These are phyloP conservation scores for Solanum dulcamara DNA, from an alignment of 257 asterid genomes.

Conservation along the genomic window DNA sequence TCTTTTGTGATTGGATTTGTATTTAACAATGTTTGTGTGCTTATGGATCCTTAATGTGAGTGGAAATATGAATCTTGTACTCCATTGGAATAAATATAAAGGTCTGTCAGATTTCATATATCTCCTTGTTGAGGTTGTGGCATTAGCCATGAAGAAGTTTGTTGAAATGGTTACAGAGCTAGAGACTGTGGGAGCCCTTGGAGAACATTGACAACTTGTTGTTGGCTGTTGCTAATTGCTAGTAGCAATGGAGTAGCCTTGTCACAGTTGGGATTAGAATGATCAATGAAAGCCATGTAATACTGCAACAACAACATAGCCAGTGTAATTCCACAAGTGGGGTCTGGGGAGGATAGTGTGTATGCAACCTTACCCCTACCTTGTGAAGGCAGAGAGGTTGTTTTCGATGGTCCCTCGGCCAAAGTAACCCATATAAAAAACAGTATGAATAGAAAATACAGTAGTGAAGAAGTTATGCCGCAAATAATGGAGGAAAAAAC, in stretches of 20 bases:
- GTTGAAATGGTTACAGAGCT: neutral
- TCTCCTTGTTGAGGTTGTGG: neutral
- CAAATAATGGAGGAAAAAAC: no score
- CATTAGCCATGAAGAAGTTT: neutral
- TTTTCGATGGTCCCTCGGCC: no score
- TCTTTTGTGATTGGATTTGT: neutral
- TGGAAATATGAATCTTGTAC: neutral
- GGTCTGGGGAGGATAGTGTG: no score
- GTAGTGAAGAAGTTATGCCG: no score
- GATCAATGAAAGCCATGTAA: neutral
- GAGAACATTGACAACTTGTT: neutral
- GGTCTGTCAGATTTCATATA: neutral
- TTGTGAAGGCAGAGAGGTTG: no score
- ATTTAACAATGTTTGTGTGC: neutral
- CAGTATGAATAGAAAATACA: no score
- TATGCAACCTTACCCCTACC: no score
- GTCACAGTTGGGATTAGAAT: neutral
- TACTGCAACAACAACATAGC: no score
- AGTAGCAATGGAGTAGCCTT: neutral
- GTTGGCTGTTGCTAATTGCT: neutral
- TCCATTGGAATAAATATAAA: neutral
- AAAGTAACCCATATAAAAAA: no score
- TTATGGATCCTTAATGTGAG: neutral
- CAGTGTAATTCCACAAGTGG: no score
- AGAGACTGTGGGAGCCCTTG: neutral